Percentiles rank a stretch among this genome's conserved stretches.
These are phyloP conservation scores for Abortiporus biennis DNA, from an alignment of 1,284 basidiomycete genomes.

Conservation along the genomic window DNA sequence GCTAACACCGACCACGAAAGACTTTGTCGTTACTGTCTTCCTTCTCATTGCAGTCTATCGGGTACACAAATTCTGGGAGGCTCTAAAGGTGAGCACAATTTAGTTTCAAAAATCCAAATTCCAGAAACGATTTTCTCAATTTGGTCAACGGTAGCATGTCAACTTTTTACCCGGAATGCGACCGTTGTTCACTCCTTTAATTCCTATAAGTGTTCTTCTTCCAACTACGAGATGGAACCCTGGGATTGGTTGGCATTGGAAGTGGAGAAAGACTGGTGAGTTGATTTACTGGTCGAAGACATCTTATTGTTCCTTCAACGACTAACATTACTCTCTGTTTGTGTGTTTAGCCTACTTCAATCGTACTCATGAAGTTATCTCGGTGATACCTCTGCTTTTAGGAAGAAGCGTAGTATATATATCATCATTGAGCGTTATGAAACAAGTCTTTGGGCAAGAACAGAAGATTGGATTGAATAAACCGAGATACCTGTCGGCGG, in stretches of 20 bases:
- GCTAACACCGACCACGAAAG: no score
- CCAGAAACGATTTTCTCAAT: not conserved
- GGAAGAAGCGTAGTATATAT: not conserved
- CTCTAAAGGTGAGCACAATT: not conserved
- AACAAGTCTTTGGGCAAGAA: not conserved
- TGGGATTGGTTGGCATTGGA: slow-evolving; percentile 1
- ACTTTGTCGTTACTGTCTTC: no score
- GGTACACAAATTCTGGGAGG: not conserved
- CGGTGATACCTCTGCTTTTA: not conserved
- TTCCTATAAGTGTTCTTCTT: not conserved
- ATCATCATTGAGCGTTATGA: not conserved
- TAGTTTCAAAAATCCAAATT: not conserved
- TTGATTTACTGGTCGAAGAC: not conserved
- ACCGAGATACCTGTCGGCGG: not conserved
- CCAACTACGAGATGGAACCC: slow-evolving; percentile 2
- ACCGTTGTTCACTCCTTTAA: not conserved
- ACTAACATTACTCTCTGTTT: not conserved
- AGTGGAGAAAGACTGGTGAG: not conserved
- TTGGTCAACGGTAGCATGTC: not conserved
- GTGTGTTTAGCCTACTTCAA: slow-evolving; percentile 1
- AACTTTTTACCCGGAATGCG: not conserved
- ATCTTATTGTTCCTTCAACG: no score
- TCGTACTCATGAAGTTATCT: not conserved
- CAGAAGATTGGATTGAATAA: not conserved
- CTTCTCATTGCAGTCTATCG: no score